Conservation (phyloP, 179 eudicot species). For the Amaranthus tricolor region DNA sequence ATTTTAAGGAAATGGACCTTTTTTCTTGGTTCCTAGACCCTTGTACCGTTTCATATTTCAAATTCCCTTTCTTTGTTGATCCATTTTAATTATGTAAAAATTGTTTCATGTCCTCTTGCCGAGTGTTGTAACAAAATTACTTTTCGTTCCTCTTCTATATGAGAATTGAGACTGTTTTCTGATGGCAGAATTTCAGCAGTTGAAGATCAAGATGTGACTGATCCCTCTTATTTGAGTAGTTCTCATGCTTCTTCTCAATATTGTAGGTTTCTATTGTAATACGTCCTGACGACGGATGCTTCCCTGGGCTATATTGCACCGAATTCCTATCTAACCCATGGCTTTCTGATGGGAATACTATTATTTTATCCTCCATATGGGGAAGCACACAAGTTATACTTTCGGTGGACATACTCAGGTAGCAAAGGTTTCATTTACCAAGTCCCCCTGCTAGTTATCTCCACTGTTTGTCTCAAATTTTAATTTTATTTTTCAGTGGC, state of each 20-base stretch:
- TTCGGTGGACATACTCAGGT: slow-evolving; percentile 70
- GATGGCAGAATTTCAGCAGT: no score
- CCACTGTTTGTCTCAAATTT: slow-evolving; percentile 6
- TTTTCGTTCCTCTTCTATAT: not conserved
- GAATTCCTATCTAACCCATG: slow-evolving; percentile 58
- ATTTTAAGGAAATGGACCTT: not conserved
- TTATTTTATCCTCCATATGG: slow-evolving; percentile 79
- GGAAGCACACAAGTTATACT: slow-evolving; percentile 73
- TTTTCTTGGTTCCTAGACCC: not conserved
- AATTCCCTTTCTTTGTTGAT: not conserved
- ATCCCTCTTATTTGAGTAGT: slow-evolving; percentile 6
- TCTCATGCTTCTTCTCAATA: slow-evolving; percentile 10
- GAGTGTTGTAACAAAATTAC: not conserved
- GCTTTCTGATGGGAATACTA: slow-evolving; percentile 88
- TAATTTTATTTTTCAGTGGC: slow-evolving; percentile 52
- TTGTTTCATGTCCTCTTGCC: not conserved
- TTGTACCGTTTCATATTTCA: not conserved
- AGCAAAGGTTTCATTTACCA: slow-evolving; percentile 21
- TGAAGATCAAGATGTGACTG: no score
- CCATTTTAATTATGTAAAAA: not conserved
- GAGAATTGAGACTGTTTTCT: no score
- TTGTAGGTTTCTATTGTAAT: slow-evolving; percentile 82
- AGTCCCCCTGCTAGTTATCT: not conserved
- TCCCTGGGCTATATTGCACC: slow-evolving; percentile 79
- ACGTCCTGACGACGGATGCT: slow-evolving; percentile 73